Conservation (phyloP, 1,284 basidiomycete genomes). For the Moesziomyces globuligerus region DNA sequence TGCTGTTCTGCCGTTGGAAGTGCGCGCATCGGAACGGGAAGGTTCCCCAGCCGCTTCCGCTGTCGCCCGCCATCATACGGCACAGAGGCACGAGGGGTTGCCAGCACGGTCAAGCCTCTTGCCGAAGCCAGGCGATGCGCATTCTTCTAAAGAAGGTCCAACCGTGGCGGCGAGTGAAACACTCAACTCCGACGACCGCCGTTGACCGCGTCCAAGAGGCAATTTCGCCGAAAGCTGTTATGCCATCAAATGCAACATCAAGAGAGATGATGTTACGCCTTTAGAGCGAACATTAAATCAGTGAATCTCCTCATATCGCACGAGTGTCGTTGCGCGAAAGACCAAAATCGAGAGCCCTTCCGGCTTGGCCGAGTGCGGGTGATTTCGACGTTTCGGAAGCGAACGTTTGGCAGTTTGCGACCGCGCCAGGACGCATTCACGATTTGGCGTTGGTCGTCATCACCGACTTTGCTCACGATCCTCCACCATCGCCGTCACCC, state of each 20-base stretch:
- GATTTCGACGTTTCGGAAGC: slow-evolving; percentile 30
- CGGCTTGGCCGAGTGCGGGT: slow-evolving; percentile 12
- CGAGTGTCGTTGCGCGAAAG: slow-evolving; percentile 11
- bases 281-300: no score
- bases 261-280: slow-evolving; percentile 3
- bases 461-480: not conserved
- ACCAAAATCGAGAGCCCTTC: slow-evolving; percentile 10
- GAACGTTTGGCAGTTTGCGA: slow-evolving; percentile 9
- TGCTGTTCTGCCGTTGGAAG: not conserved
- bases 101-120: no score
- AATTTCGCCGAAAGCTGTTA: no score
- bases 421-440: not conserved
- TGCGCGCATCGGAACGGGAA: no score
- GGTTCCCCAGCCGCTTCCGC: no score
- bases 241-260: no score
- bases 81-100: no score
- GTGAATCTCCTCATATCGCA: slow-evolving; percentile 6
- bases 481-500: slow-evolving; percentile 29
- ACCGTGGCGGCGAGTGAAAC: not conserved
- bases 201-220: no score
- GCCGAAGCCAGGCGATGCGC: not conserved
- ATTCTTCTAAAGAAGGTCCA: slow-evolving; percentile 13
- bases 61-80: no score
- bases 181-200: slow-evolving; percentile 11
- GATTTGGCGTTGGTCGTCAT: slow-evolving; percentile 20